Evolutionary conservation across 495 filamentous ascomycete genomes (phyloP).

Genomic region (Zalerion maritima): DNA sequence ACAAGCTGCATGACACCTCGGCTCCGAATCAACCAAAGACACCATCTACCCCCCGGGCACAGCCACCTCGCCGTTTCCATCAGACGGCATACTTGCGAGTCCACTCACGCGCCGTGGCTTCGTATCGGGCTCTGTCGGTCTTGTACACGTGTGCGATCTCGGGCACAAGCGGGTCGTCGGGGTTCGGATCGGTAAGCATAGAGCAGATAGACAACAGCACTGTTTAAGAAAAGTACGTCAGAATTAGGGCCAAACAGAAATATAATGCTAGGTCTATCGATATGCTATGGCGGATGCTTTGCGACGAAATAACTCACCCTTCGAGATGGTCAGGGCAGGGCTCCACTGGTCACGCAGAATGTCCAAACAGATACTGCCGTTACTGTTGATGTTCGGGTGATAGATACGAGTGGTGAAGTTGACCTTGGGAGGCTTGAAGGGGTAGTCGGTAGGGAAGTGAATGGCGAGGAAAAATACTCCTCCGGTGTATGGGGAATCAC

Average conservation of each 20-base stretch:
- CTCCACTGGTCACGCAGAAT: conserved; percentile 99
- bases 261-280: conserved; percentile 1
- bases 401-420: conserved; percentile 99
- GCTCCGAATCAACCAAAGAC: too few relatives aligned
- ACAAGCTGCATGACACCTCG: too few relatives aligned
- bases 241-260: conserved; percentile 2
- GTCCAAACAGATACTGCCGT: conserved; percentile 96
- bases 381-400: conserved; percentile 99
- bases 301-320: conserved; percentile 46
- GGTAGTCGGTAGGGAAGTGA: conserved; percentile 99
- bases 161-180: conserved; percentile 92
- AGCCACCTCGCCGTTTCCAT: too few relatives aligned
- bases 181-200: conserved; percentile 99
- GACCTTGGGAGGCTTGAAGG: conserved; percentile 99
- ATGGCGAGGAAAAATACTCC: conserved; percentile 98
- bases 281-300: not conserved
- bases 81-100: conserved; percentile 96
- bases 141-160: conserved; percentile 99
- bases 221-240: conserved; percentile 20
- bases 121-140: conserved; percentile 89
- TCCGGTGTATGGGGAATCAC: conserved; percentile 90
- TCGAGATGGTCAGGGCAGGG: conserved; percentile 94
- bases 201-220: conserved; percentile 98
- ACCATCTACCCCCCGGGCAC: too few relatives aligned
- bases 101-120: conserved; percentile 95